A percentile compares a stretch with the other conserved stretches of the same genome.
These are phyloP conservation scores for Mortierella sp. DNA, from an alignment of 371 early-diverging fungal species.

Conservation along the genomic window DNA sequence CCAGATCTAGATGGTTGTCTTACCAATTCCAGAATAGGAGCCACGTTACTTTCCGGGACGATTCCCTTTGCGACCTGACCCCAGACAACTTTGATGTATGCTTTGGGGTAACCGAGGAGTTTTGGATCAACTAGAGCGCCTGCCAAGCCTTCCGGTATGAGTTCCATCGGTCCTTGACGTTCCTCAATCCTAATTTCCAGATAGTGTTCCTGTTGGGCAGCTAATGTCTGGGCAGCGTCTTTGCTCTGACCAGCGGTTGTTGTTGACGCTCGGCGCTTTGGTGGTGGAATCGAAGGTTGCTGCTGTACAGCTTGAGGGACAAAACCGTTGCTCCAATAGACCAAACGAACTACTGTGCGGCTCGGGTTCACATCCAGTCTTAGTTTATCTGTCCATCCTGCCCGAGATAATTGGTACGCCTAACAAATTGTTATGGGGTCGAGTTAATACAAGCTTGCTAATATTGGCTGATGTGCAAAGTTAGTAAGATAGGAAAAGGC, in stretches of 20 bases:
- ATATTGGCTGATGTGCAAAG: not conserved
- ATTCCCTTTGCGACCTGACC: slow-evolving; percentile 51
- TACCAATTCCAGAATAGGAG: slow-evolving; percentile 37
- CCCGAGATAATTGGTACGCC: slow-evolving; percentile 68
- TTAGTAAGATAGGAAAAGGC: not conserved
- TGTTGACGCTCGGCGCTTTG: slow-evolving; percentile 38
- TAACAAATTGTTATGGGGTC: not conserved
- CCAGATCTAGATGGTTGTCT: not conserved
- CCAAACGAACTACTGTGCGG: slow-evolving; percentile 67
- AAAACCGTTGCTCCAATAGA: slow-evolving; percentile 75
- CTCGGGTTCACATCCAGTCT: slow-evolving; percentile 71
- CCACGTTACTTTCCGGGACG: slow-evolving; percentile 23
- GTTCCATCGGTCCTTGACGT: slow-evolving; percentile 6
- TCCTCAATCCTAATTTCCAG: slow-evolving; percentile 55
- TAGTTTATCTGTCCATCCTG: slow-evolving; percentile 77
- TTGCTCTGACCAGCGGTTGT: slow-evolving; percentile 13
- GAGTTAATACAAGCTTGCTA: not conserved
- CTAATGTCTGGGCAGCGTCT: slow-evolving; percentile 3
- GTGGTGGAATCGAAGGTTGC: slow-evolving; percentile 26
- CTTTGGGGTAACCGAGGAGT: slow-evolving; percentile 50
- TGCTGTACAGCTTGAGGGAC: slow-evolving; percentile 41
- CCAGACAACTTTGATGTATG: slow-evolving; percentile 53
- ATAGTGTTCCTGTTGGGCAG: slow-evolving; percentile 41
- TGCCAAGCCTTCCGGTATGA: slow-evolving; percentile 45
- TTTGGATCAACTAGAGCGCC: slow-evolving; percentile 55